Percentiles rank a stretch among this genome's conserved stretches.
Evolutionary conservation across 2,329 filamentous ascomycete genomes (phyloP).

Genomic region (Alternaria arbusti): DNA sequence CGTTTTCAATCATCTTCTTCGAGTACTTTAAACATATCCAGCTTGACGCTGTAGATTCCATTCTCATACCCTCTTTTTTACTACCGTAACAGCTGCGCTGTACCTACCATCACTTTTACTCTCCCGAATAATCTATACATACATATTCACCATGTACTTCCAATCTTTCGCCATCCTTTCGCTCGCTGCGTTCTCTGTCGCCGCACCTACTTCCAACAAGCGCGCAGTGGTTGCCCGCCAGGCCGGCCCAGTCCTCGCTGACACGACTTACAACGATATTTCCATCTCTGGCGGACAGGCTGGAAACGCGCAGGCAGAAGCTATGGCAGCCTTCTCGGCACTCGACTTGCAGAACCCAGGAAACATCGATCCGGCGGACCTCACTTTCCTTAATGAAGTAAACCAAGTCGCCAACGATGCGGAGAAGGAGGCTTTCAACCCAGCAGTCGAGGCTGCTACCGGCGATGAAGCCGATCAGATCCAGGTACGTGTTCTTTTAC

Average conservation of each 20-base stretch:
- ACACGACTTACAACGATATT: constrained; percentile 50
- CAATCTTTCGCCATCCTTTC: constrained; percentile 33
- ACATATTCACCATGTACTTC: constrained; percentile 38
- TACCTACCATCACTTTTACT: constrained; percentile 8
- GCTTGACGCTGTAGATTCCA: constrained; percentile 40
- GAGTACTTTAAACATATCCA: constrained; percentile 12
- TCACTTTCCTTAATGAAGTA: constrained; percentile 60
- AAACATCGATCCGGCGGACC: constrained; percentile 56
- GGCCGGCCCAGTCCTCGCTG: constrained; percentile 30
- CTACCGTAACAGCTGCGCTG: constrained; percentile 35
- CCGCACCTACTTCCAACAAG: constrained; percentile 30
- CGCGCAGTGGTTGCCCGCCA: constrained; percentile 27
- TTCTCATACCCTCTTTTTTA: constrained; percentile 16
- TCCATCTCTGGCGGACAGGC: constrained; percentile 59
- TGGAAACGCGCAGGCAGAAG: constrained; percentile 62
- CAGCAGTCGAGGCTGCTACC: constrained; percentile 58
- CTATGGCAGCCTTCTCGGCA: constrained; percentile 62
- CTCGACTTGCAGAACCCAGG: constrained; percentile 55
- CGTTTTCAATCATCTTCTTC: constrained; percentile 13
- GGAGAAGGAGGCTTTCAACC: constrained; percentile 62
- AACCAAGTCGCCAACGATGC: constrained; percentile 62
- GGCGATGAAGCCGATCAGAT: constrained; percentile 54
- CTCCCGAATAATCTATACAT: not conserved
- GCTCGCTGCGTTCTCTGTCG: constrained; percentile 34
- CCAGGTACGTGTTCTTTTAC: constrained; percentile 18